Conservation (phyloP, 1,284 basidiomycete genomes). For the Cryptococcus sp. region DNA sequence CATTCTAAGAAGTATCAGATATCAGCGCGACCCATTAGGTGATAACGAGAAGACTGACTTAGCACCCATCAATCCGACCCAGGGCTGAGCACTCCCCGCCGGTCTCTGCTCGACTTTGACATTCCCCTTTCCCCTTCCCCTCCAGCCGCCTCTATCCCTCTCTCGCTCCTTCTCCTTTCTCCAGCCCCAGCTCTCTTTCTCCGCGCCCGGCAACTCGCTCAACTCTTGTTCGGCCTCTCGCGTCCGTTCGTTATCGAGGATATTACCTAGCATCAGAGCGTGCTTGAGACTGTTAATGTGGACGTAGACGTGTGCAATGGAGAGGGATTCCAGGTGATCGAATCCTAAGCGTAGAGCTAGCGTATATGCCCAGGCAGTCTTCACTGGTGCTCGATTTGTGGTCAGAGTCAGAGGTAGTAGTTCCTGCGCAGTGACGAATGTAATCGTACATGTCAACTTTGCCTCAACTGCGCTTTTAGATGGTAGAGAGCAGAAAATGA, state of each 20-base stretch:
- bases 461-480: not conserved
- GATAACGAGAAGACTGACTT: slow-evolving; percentile 59
- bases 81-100: slow-evolving; percentile 78
- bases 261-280: slow-evolving; percentile 75
- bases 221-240: slow-evolving; percentile 48
- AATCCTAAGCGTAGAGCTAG: slow-evolving; percentile 86
- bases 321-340: slow-evolving; percentile 76
- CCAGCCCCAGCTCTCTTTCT: slow-evolving; percentile 10
- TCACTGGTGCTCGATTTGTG: slow-evolving; percentile 88
- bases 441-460: not conserved
- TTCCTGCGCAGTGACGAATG: slow-evolving; percentile 54
- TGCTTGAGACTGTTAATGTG: slow-evolving; percentile 85
- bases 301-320: slow-evolving; percentile 68
- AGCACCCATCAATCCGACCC: slow-evolving; percentile 85
- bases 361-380: slow-evolving; percentile 88
- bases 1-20: slow-evolving; percentile 7
- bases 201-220: slow-evolving; percentile 40
- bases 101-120: slow-evolving; percentile 55
- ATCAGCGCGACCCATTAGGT: not conserved
- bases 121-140: slow-evolving; percentile 9
- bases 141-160: slow-evolving; percentile 7
- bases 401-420: slow-evolving; percentile 65
- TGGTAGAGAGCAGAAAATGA: not conserved
- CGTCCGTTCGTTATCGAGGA: slow-evolving; percentile 55
- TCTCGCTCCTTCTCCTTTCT: slow-evolving; percentile 10